phyloP scores from a whole-genome alignment of 306 rosid species.

The Fragaria vesca region DNA sequence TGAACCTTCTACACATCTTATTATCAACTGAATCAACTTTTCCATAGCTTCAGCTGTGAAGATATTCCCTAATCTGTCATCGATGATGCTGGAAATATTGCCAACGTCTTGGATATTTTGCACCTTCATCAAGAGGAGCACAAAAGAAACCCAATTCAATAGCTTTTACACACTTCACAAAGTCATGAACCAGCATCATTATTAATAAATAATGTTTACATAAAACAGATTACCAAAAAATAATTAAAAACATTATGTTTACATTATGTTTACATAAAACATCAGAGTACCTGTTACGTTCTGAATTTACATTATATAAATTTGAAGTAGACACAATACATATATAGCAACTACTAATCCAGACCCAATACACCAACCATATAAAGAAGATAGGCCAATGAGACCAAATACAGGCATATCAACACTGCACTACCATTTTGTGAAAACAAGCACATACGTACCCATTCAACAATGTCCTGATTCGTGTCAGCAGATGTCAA shows the following conservation, averaged over 20 bases:
- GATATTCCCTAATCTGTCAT: conserved; percentile 60
- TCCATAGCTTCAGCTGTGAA: conserved; percentile 80
- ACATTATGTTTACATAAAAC: background rate
- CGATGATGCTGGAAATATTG: conserved; percentile 42
- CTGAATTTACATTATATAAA: background rate
- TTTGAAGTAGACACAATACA: background rate
- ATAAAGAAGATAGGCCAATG: conserved; percentile 1
- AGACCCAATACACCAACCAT: background rate
- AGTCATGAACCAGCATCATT: background rate
- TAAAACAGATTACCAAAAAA: too few species aligned
- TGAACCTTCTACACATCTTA: conserved; percentile 51
- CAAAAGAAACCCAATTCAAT: conserved; percentile 1
- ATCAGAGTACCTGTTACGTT: background rate
- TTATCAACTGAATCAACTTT: conserved; percentile 50
- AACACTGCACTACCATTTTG: background rate
- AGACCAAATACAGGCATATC: background rate
- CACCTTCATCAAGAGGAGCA: conserved; percentile 34
- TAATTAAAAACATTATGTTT: too few species aligned
- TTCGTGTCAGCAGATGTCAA: conserved; percentile 39
- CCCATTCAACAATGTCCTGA: conserved; percentile 70
- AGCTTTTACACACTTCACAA: background rate
- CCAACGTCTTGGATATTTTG: conserved; percentile 39
- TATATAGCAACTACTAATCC: background rate
- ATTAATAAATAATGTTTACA: too few species aligned
- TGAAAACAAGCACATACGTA: conserved; percentile 36